Evolutionary conservation across 768 basidiomycete species (phyloP), one percentile per base, ranked within the genome.

Genomic region (Termitomyces sp.): DNA sequence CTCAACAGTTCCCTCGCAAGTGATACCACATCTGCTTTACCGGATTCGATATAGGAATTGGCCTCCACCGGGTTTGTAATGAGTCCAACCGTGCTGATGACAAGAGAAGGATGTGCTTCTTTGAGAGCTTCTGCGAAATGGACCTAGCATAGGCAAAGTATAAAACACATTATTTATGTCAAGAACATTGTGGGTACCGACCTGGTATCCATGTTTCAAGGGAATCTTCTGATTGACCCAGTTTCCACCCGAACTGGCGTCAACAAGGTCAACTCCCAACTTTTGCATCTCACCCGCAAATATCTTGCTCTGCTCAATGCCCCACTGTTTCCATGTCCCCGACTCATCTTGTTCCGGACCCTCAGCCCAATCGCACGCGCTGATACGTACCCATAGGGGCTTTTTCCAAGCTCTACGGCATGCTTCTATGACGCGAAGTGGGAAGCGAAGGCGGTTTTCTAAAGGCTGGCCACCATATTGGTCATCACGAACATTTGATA

Each of bases 261-360:
- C 91, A 54, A 96, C 70, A n/a, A 96, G 75, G 69, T 94, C 92
- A 13, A 93, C 79, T 8, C 88, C 90, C 5, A 85, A 64, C 58
- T 84, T 77, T 66, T 81, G 71, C 67, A 93, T 70, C 69, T 84
- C 80, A 15, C 79, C 79, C 2, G 79, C 78, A 35, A 87, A 78
- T 38, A 86, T 67, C 36, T 78, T 86, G 69, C 83, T 90, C 73
- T 94, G 92, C 68, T 92, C 87, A 55, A 92, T 76, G 12, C 91
- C 92, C 90, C 91, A 91, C 55, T 84, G 80, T 60, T 77, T 79
- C 83, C 83, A 91, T 57, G 74, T 71, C 15, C 83, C 86, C 20
- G 83, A 70, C 69, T 76, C 73, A 75, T 82, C 70, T 78, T 81
- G 74, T 84, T 89, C 80, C 6, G 78, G 77, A 5, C 77, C 79